Base-by-base conservation (phyloP, 164 flowering plant species). In the Buxus sempervirens region DNA sequence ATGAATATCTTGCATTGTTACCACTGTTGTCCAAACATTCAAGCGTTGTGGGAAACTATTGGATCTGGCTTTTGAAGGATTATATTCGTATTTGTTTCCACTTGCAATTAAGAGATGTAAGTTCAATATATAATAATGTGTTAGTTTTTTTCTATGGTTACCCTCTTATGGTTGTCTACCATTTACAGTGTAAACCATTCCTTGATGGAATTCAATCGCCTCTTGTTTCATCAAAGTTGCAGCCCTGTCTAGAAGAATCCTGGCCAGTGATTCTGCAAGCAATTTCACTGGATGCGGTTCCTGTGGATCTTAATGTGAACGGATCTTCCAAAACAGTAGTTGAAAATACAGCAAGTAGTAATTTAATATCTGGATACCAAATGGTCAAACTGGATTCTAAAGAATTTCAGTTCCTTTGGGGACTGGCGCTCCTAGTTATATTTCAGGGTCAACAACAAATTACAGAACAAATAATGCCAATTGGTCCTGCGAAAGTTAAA, bases 181-280 rank as follows among this genome's bases (percentile, higher is more conserved):
- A 51, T 65, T 75, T 75, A 0, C 86, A 92, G 99, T 86, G 88
- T 88, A 84, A 74, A 68, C 90, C 92, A 21, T 92, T 95, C 70
- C 97, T 95, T 56, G 97, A 89, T 70, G 97, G 91, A 55, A 82
- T 90, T 49, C 88, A 88, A 64, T 90, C 94, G 55, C 81, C 89
- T 42, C 66, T 85, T 48, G 93, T 88, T 77, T 84, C 84, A 53
- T 80, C 82, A 57, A 83, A 84, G 80, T 74, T 95, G 76, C 83
- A 65, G 69, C 80, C 85, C 48, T 90, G 86, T 73, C 81, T 95
- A 24, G 90, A 92, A 77, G 96, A 92, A 78, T 81, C 90, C 45
- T 95, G 98, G 98, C 97, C 98, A n/a, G 86, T 90, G 36, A 83
- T 95, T 76, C 72, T 95, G 76, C 97, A 90, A 81, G 99, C 99